Base-by-base conservation (phyloP, 345 rosid species). In the Combretum micranthum region DNA sequence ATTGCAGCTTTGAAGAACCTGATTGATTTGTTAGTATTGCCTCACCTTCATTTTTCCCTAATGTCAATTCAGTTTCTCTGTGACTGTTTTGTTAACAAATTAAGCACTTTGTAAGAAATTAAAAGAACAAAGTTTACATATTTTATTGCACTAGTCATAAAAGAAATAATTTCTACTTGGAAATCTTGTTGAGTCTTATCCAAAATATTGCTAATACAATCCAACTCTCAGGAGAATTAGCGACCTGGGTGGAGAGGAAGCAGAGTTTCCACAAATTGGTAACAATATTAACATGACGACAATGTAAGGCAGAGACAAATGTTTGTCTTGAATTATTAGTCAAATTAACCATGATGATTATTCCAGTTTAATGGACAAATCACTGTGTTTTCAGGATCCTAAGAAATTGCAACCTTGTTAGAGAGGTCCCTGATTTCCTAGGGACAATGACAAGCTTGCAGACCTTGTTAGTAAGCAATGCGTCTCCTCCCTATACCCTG, bases 381-480 rank as follows among this genome's bases (percentile, higher is more conserved):
- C 19, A 13, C 4, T 39, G 47, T 1, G 0, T 37, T 56, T 21
- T 23, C 75, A 85, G 88, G 66, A 65, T 80, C 45, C 63, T 85
- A 49, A 77, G 88, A 62, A 78, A 75, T 74, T 78, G 86, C 79
- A 83, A 66, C 70, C 62, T 83, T 60, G 60, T 44, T 17, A 86
- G 83, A 44, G 4, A 5, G 20, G 47, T 83, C 25, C 94, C 90
- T 23, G 47, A 11, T 0, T 78, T 67, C 77, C 64, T 83, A 21
- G 75, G 60, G 45, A 13, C 1, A 5, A 37, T 66, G 18, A 47
- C 21, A 26, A 1, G 3, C 1, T 43, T 81, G 48, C 71, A 54
- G 32, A 13, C 2, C 47, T 61, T 86, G 94, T 86, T 47, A 79
- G 87, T 82, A 23, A 25, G 39, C 39, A 32, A 32, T 32, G 39